Base-by-base conservation (phyloP, 192 early-diverging fungal species). In the Entophlyctis helioformis region DNA sequence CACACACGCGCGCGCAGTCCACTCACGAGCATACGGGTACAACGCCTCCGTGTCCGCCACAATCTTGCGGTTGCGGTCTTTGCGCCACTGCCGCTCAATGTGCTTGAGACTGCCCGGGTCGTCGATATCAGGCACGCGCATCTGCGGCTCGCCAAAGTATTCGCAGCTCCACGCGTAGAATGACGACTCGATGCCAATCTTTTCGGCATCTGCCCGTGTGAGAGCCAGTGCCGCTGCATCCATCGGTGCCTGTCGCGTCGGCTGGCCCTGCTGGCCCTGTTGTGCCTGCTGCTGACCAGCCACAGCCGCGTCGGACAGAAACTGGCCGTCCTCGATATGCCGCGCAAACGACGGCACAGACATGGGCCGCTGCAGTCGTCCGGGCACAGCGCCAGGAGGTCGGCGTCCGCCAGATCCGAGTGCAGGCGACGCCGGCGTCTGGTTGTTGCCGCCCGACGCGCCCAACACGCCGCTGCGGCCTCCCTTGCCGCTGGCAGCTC, bases 101-200 rank as follows among this genome's bases (percentile, higher is more conserved):
- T 73, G 84, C 19, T 68, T 71, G 1, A 80, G 52, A 60, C 85
- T 88, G 27, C 87, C 87, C 7, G 81, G 82, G 47, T 86, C 82
- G 44, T 90, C 87, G 28, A 44, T 12, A 39, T 50, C 18, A 56
- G 50, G 52, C 57, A 80, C 83, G 60, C 72, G 70, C 78, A 89
- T 91, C 57, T 91, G 88, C 20, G 88, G 84, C 54, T 89, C 82
- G 19, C 72, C 71, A 63, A 91, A 91, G 58, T 84, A 91, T 57
- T 87, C 82, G 49, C 85, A 83, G 55, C 81, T 84, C 84, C 81
- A 84, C 36, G 87, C 82, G 46, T 80, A 89, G 42, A 91, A 84
- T 7, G 57, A 58, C 1, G 81, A 85, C 44, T 71, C 60, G 27
- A 82, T 38, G 7, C 71, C 81, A 32, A 77, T 44, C 8, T 57